phyloP scores from a whole-genome alignment of 306 rosid genomes.

The Astragalus membranaceus region DNA sequence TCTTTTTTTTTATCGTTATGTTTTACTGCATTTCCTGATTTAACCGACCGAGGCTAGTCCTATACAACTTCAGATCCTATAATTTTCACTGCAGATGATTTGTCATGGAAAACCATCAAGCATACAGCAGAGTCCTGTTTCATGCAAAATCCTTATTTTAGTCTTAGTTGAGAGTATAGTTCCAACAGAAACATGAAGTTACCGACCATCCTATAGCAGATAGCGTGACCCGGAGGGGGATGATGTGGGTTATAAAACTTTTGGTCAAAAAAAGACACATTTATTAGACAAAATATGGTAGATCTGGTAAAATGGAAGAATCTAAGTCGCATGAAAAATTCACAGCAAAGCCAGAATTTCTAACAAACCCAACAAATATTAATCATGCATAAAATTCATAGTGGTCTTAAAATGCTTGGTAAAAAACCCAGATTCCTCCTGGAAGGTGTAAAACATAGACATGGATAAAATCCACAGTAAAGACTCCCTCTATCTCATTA shows the following conservation, averaged over 20 bases:
- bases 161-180: no score
- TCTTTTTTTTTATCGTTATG: no score
- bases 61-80: no score
- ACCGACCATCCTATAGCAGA: background rate
- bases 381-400: background rate
- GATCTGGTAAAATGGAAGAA: background rate
- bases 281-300: background rate
- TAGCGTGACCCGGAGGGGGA: no score
- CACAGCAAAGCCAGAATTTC: background rate
- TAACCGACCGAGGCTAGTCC: no score
- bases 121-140: no score
- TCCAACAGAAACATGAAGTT: constrained; percentile 6
- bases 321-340: background rate
- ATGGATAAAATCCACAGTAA: background rate
- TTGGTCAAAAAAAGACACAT: background rate
- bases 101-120: no score
- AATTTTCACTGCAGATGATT: no score
- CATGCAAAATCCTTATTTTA: no score
- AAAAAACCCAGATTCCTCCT: background rate
- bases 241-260: no score
- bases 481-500: no score
- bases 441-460: background rate
- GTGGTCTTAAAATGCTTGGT: background rate
- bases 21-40: no score
- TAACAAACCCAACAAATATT: background rate